Evolutionary conservation across 1,284 basidiomycete genomes (phyloP).

Genomic region (Boletus smithii): DNA sequence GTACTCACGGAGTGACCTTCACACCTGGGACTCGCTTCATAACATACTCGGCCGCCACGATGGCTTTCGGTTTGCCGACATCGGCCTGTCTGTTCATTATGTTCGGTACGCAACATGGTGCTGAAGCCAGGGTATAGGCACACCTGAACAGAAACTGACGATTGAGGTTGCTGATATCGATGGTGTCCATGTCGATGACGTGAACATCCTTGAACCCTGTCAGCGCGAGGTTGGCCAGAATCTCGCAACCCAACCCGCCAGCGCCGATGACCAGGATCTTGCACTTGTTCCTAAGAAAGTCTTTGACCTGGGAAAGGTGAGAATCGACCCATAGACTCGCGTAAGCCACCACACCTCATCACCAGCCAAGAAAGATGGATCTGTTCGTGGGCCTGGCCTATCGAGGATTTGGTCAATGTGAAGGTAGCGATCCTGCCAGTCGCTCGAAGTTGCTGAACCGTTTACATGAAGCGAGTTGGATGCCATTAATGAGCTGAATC

Average conservation of each 20-base stretch:
- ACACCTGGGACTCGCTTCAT: conserved; percentile 94
- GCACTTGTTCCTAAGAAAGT: conserved; percentile 78
- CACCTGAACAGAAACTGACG: conserved; percentile 97
- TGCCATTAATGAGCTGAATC: conserved; percentile 30
- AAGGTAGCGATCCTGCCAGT: conserved; percentile 73
- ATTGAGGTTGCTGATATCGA: conserved; percentile 98
- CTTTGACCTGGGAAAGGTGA: conserved; percentile 65
- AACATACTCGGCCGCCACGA: conserved; percentile 90
- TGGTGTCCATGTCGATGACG: conserved; percentile 99
- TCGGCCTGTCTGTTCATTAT: conserved; percentile 66
- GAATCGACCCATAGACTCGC: conserved; percentile 6
- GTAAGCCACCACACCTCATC: conserved; percentile 51
- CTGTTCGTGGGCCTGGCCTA: conserved; percentile 76
- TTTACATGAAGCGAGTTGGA: conserved; percentile 26
- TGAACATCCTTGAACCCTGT: conserved; percentile 97
- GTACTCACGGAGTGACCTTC: conserved; percentile 84
- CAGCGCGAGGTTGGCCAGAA: conserved; percentile 88
- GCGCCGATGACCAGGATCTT: conserved; percentile 98
- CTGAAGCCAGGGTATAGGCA: conserved; percentile 17
- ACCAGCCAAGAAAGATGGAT: conserved; percentile 70
- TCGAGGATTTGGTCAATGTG: conserved; percentile 83
- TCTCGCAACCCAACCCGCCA: conserved; percentile 93
- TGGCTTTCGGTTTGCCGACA: conserved; percentile 93
- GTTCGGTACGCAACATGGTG: not conserved
- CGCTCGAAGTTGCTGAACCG: conserved; percentile 36